phyloP scores from a whole-genome alignment of 2,329 filamentous ascomycete genomes.

The Aspergillus sp. region DNA sequence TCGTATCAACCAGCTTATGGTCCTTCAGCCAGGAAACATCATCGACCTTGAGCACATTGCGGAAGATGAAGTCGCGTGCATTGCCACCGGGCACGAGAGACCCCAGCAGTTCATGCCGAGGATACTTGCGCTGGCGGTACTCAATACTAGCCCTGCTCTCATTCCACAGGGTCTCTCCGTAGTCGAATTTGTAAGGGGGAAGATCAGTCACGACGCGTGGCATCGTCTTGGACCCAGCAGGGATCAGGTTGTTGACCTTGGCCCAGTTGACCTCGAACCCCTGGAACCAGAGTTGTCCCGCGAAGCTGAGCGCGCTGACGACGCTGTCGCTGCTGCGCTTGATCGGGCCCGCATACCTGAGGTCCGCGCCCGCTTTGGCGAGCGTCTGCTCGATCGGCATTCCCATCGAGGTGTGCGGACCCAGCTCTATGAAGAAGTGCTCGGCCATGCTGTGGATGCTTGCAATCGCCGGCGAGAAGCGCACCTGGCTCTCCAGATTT shows the following conservation, averaged over 20 bases:
- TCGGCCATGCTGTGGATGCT: rapidly evolving
- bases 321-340: slow-evolving; percentile 2
- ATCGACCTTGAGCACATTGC: slow-evolving; percentile 45
- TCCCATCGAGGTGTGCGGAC: not conserved
- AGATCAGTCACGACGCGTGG: slow-evolving; percentile 28
- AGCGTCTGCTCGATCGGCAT: slow-evolving; percentile 13
- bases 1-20: slow-evolving; percentile 36
- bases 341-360: slow-evolving; percentile 7
- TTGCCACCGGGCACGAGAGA: slow-evolving; percentile 14
- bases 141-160: slow-evolving; percentile 29
- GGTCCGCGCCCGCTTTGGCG: not conserved
- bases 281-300: not conserved
- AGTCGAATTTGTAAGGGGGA: slow-evolving; percentile 47
- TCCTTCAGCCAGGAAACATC: slow-evolving; percentile 47
- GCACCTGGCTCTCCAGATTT: not conserved
- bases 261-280: not conserved
- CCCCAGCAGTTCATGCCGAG: slow-evolving; percentile 27
- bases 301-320: not conserved
- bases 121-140: slow-evolving; percentile 17
- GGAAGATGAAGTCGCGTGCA: slow-evolving; percentile 41
- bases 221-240: not conserved
- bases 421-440: not conserved
- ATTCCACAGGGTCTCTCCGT: slow-evolving; percentile 40
- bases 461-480: not conserved
- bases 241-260: not conserved